These are phyloP conservation scores for Agarophyton chilense DNA, from an alignment of 23 red algal species.

Conservation along the genomic window DNA sequence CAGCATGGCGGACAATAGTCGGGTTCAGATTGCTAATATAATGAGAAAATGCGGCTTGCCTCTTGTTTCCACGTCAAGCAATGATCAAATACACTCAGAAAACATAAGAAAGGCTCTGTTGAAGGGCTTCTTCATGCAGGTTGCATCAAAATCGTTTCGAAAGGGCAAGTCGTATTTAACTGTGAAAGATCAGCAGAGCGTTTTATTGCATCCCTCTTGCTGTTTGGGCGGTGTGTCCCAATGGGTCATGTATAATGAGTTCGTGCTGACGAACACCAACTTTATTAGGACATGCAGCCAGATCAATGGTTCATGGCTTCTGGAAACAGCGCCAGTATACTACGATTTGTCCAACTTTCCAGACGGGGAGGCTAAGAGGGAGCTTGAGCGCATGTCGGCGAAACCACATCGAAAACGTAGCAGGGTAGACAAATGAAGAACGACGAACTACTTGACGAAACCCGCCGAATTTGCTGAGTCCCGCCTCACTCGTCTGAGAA, in stretches of 20 bases:
- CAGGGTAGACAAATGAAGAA: background rate
- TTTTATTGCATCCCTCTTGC: slow-evolving; percentile 83
- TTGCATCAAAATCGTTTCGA: slow-evolving; percentile 61
- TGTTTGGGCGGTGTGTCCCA: slow-evolving; percentile 48
- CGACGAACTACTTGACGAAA: background rate
- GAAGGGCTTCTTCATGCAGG: slow-evolving; percentile 95
- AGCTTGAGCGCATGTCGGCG: background rate
- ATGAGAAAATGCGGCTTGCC: slow-evolving; percentile 46
- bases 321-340: slow-evolving; percentile 83
- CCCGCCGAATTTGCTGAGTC: too few relatives aligned
- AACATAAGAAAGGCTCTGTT: slow-evolving; percentile 76
- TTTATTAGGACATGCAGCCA: slow-evolving; percentile 85
- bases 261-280: slow-evolving; percentile 83
- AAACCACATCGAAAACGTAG: background rate
- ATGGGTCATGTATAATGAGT: slow-evolving; percentile 98
- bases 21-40: slow-evolving; percentile 77
- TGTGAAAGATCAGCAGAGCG: slow-evolving; percentile 86
- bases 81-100: slow-evolving; percentile 34
- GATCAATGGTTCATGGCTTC: slow-evolving; percentile 72
- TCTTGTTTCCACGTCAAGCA: slow-evolving; percentile 19
- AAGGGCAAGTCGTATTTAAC: slow-evolving; percentile 75
- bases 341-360: slow-evolving; percentile 89
- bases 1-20: slow-evolving; percentile 72
- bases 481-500: too few relatives aligned
- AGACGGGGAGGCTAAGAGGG: slow-evolving; percentile 63